These are phyloP conservation scores for Fusarium compactum DNA, from an alignment of 2,329 filamentous ascomycete species.

Conservation along the genomic window DNA sequence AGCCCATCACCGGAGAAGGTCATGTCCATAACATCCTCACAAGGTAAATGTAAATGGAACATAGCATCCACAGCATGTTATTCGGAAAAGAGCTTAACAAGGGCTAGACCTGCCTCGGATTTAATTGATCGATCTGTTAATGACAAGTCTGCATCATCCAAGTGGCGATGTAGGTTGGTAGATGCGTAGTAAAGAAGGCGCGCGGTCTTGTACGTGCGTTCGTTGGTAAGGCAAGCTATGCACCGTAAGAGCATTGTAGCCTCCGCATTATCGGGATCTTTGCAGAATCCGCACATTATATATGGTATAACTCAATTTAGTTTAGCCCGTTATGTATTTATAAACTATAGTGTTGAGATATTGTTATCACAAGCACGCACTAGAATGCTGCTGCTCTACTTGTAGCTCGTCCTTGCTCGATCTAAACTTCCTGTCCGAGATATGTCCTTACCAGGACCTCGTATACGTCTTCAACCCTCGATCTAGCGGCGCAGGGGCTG, in stretches of 20 bases:
- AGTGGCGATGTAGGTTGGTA: not conserved
- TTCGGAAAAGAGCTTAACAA: not conserved
- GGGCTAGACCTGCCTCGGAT: not conserved
- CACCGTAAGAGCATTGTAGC: not conserved
- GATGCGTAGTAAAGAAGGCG: not conserved
- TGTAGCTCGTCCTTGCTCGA: not conserved
- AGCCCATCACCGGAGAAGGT: too few species aligned
- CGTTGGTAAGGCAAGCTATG: not conserved
- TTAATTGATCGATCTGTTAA: not conserved
- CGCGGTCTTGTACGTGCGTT: not conserved
- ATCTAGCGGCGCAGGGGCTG: not conserved
- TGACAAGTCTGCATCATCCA: not conserved
- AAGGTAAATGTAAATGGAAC: not conserved
- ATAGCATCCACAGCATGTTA: not conserved
- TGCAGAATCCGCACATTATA: too few species aligned
- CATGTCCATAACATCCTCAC: not conserved
- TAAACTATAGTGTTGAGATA: not conserved
- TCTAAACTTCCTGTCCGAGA: not conserved
- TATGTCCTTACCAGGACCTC: too few species aligned
- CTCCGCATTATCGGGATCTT: not conserved
- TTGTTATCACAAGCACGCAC: not conserved
- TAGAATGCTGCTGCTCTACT: not conserved
- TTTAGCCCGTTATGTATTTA: not conserved
- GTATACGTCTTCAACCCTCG: rapidly evolving
- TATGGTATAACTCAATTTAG: not conserved